phyloP scores from a whole-genome alignment of 2,329 filamentous ascomycete genomes.

The Byssoonygena ceratinophila region DNA sequence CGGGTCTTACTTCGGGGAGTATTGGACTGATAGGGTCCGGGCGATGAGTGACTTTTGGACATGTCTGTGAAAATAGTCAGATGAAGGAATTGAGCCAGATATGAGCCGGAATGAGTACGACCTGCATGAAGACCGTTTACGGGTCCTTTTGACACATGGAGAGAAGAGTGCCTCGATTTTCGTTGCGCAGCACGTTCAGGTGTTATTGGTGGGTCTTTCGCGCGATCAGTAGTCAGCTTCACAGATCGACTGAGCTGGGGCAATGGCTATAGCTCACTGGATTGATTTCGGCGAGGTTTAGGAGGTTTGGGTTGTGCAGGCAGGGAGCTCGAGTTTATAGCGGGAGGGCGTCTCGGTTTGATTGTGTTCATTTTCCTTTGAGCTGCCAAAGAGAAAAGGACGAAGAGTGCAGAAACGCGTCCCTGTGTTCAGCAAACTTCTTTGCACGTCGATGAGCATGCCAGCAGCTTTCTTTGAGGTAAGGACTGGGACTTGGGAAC shows the following conservation, averaged over 20 bases:
- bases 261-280: neutral
- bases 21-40: neutral
- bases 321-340: neutral
- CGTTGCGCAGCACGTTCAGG: neutral
- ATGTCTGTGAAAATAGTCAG: constrained; percentile 2
- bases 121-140: neutral
- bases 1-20: constrained; percentile 1
- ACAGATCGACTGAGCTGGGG: neutral
- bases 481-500: neutral
- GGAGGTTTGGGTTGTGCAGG: constrained; percentile 1
- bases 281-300: neutral
- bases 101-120: neutral
- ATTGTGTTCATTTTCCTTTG: neutral
- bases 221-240: neutral
- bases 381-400: neutral
- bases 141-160: constrained; percentile 1
- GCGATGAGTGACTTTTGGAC: neutral
- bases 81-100: neutral
- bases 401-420: neutral
- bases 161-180: constrained; percentile 3
- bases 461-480: neutral
- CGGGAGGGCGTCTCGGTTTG: neutral
- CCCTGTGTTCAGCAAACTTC: neutral
- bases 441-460: neutral
- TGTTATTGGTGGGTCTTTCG: neutral